Evolutionary conservation across 2,329 filamentous ascomycete species (phyloP).

Genomic region (Phoma herbarum): DNA sequence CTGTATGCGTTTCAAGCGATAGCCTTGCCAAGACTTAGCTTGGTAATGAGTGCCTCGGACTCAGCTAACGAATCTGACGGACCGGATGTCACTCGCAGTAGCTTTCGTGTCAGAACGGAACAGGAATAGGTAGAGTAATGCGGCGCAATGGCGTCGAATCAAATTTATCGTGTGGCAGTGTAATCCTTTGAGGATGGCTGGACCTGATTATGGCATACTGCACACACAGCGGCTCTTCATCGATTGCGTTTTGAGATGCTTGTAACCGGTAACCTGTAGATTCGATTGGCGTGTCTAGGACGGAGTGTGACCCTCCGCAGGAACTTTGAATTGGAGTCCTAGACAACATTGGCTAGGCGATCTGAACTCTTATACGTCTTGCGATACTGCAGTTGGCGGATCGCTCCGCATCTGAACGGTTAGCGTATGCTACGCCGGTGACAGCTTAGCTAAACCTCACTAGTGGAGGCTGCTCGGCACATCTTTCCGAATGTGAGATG

Average conservation of each 20-base stretch:
- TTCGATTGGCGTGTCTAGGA: conserved; percentile 17
- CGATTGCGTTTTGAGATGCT: conserved; percentile 4
- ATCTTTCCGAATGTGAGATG: conserved; percentile 30
- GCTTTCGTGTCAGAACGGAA: conserved; percentile 30
- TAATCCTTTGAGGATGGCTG: conserved; percentile 32
- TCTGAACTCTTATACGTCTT: conserved; percentile 29
- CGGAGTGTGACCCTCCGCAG: conserved; percentile 37
- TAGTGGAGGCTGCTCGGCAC: conserved; percentile 34
- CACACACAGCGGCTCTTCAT: conserved; percentile 2
- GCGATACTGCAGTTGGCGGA: conserved; percentile 37
- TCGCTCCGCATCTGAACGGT: conserved; percentile 44
- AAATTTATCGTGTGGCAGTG: conserved; percentile 31
- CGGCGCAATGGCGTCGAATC: conserved; percentile 36
- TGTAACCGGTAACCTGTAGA: conserved; percentile 1
- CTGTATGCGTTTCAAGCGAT: conserved; percentile 1
- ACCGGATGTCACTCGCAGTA: conserved; percentile 39
- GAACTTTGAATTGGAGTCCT: conserved; percentile 14
- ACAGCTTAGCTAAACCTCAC: conserved; percentile 33
- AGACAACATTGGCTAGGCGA: conserved; percentile 26
- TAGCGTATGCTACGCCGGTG: conserved; percentile 29
- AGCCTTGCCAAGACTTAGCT: neutral
- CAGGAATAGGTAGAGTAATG: conserved; percentile 32
- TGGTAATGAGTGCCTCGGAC: conserved; percentile 8
- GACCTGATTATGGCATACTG: conserved; percentile 18
- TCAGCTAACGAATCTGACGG: conserved; percentile 1